Base-by-base conservation (phyloP, 2,329 filamentous ascomycete species). In the Macrophomina tecta region DNA sequence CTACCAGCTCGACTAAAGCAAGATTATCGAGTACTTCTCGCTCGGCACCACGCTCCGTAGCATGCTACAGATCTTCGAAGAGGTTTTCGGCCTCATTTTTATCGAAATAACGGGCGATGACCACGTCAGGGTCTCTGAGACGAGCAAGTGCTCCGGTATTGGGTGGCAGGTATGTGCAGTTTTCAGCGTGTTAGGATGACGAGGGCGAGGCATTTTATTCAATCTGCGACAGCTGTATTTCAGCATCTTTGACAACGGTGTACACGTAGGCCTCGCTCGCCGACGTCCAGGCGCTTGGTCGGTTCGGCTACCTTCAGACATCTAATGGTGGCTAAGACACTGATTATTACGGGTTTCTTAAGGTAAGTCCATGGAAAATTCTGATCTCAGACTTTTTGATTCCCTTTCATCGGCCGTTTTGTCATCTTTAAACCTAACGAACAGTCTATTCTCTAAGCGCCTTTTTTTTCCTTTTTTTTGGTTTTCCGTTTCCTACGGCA, bases 11-110 rank as follows among this genome's bases (percentile, higher is more conserved):
- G 91, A 94, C 70, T 91, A 94, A 77, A 87, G 89, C 72, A 87
- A 89, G 75, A 91, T 95, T 73, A 89, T 91, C 11, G 90, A 95
- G 79, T 95, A 94, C 79, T 95, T 95, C 81, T 92, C 92, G 4
- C 84, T 94, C 6, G 84, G 88, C 68, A 86, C 87, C 14, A 93
- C 91, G 0, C 89, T 95, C 61, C 84, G 85, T 34, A 89, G 88
- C 66, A 94, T 96, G 92, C 83, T 95, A 58, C 85, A 88, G 72
- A 94, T 94, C 73, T 95, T 95, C 70, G 91, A 95, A 79, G 85
- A 92, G 75, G 84, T 95, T 5, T 93, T 96, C 70, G 92, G 92
- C 16, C 83, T 96, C 40, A 87, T 88, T 5, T 95, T 95, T 73
- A 87, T 94, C 16, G 86, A 94, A 79, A 82, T 95, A 28, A 85